A percentile compares a stretch with the other conserved stretches of the same genome.
phyloP scores from a whole-genome alignment of 371 early-diverging fungal species.

The Rhizopus sp. region DNA sequence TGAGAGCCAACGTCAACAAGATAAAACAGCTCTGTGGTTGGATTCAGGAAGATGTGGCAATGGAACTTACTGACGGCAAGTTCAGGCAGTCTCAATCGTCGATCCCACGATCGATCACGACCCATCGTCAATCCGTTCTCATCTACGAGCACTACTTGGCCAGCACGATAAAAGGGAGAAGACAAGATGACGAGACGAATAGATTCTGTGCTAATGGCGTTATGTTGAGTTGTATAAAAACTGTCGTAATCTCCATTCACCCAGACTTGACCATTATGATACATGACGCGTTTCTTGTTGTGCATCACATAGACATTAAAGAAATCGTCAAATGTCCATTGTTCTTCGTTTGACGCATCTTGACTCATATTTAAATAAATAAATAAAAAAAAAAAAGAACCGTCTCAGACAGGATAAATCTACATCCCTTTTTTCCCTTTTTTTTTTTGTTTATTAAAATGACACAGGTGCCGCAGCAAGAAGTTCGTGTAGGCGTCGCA shows the following conservation, averaged over 20 bases:
- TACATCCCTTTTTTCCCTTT: no score
- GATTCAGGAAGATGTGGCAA: slow-evolving; percentile 36
- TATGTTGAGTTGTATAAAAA: slow-evolving; percentile 19
- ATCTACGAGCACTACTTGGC: slow-evolving; percentile 35
- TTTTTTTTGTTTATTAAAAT: slow-evolving; percentile 1
- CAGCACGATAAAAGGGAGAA: slow-evolving; percentile 27
- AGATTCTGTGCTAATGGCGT: slow-evolving; percentile 22
- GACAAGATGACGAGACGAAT: slow-evolving; percentile 36
- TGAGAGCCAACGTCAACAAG: slow-evolving; percentile 45
- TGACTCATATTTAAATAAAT: not conserved
- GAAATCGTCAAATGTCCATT: slow-evolving; percentile 16
- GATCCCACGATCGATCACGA: slow-evolving; percentile 40
- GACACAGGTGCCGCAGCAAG: slow-evolving; percentile 2
- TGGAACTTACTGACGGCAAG: slow-evolving; percentile 49
- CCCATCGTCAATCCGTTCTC: slow-evolving; percentile 44
- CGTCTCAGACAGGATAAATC: no score
- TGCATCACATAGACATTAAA: slow-evolving; percentile 22
- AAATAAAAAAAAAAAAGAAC: no score
- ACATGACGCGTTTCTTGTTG: slow-evolving; percentile 19
- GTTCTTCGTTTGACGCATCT: not conserved
- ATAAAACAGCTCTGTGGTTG: slow-evolving; percentile 19
- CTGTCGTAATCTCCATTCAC: slow-evolving; percentile 24
- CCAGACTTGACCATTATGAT: slow-evolving; percentile 15
- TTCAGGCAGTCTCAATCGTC: slow-evolving; percentile 42
- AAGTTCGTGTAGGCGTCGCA: slow-evolving; percentile 56